A percentile compares a stretch with the other conserved stretches of the same genome.
Evolutionary conservation across 495 filamentous ascomycete genomes (phyloP).

Genomic region (Penicillium goetzii): DNA sequence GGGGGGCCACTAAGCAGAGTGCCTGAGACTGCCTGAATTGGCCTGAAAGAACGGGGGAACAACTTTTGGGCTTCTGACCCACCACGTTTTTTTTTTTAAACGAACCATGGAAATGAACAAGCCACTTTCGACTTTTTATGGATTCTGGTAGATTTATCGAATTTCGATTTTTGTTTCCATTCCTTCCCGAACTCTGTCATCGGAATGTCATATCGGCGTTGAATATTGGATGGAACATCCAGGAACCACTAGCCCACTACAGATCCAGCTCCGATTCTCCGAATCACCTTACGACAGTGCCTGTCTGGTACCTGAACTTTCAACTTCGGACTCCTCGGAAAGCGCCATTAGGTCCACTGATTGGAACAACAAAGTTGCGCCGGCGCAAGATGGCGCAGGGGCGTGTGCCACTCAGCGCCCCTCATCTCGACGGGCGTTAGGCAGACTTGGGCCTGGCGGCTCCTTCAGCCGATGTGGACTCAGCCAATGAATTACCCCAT

Average conservation of each 20-base stretch:
- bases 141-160: not conserved
- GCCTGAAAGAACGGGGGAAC: not conserved
- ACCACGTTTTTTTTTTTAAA: constrained; percentile 2
- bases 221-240: not conserved
- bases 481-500: constrained; percentile 3
- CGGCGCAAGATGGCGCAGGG: constrained; percentile 13
- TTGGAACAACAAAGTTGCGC: constrained; percentile 10
- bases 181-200: not conserved
- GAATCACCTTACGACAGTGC: not conserved
- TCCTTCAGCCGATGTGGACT: not conserved
- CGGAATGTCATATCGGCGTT: not conserved
- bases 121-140: not conserved
- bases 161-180: not conserved
- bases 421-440: not conserved
- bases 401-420: constrained; percentile 6
- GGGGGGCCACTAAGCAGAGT: too few species aligned
- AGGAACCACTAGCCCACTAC: not conserved
- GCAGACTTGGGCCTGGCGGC: constrained; percentile 8
- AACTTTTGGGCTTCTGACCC: not conserved
- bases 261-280: not conserved
- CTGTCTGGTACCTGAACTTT: not conserved
- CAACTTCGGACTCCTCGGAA: constrained; percentile 3
- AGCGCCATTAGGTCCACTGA: not conserved
- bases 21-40: not conserved
- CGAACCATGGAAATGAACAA: not conserved